Percentiles rank a stretch among this genome's conserved stretches.
Evolutionary conservation across 2,329 filamentous ascomycete species (phyloP).

Genomic region (Moelleriella libera): DNA sequence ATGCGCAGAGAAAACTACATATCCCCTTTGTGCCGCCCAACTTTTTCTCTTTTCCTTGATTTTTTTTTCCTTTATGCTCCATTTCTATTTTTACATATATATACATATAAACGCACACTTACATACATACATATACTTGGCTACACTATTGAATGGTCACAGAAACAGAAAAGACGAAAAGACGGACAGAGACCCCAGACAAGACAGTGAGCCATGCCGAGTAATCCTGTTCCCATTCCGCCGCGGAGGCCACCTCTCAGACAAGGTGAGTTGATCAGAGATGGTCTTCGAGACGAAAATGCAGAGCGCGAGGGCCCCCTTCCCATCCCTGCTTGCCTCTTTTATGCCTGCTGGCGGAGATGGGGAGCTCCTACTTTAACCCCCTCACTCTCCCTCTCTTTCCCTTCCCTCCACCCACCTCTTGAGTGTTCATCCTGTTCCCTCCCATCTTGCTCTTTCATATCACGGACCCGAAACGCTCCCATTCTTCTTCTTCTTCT

Average conservation of each 20-base stretch:
- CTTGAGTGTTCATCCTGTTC: no score
- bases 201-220: slow-evolving; percentile 1
- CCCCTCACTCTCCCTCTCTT: no score
- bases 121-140: background rate
- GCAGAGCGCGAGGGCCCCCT: background rate
- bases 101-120: background rate
- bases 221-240: slow-evolving; percentile 3
- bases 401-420: no score
- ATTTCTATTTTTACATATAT: no score
- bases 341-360: background rate
- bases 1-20: no score
- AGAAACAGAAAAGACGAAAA: background rate
- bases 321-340: background rate
- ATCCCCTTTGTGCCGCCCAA: no score
- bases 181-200: background rate
- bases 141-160: background rate
- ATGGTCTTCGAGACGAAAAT: background rate
- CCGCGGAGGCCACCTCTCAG: background rate
- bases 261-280: background rate
- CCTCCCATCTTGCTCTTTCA: no score
- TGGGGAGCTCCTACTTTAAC: no score
- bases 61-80: background rate
- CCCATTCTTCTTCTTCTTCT: no score
- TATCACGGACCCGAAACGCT: no score
- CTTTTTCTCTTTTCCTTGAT: background rate